A percentile compares a stretch with the other conserved stretches of the same genome.
Conservation (phyloP, 202 grass and related monocot genomes). For the Dendrocalamus latiflorus region DNA sequence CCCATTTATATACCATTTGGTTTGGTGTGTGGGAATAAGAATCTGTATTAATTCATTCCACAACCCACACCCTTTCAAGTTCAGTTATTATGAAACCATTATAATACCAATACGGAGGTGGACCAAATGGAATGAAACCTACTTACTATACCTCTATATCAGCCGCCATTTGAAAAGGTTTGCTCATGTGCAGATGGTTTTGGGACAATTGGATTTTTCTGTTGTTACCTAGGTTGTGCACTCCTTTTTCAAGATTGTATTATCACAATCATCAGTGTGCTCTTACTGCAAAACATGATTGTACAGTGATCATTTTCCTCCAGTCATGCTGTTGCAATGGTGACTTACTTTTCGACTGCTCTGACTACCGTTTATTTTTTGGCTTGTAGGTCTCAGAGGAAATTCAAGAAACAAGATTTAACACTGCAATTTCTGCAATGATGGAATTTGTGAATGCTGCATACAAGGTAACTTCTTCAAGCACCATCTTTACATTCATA, state of each 20-base stretch:
- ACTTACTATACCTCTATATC: not conserved
- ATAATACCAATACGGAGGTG: not conserved
- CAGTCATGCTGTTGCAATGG: not conserved
- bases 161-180: constrained; percentile 2
- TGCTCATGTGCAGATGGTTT: not conserved
- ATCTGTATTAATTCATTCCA: not conserved
- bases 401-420: constrained; percentile 97
- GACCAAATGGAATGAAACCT: not conserved
- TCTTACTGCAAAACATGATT: not conserved
- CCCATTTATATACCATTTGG: not conserved
- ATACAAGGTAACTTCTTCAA: constrained; percentile 64
- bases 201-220: not conserved
- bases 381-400: constrained; percentile 70
- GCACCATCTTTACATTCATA: not conserved
- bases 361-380: not conserved
- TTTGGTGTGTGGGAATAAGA: constrained; percentile 15
- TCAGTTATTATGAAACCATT: not conserved
- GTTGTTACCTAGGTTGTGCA: not conserved
- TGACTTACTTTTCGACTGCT: not conserved
- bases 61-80: not conserved
- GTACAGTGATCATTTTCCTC: not conserved
- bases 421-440: constrained; percentile 65
- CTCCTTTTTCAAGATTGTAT: not conserved
- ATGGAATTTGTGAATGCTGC: constrained; percentile 98
- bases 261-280: not conserved